Base-by-base conservation (phyloP, 805 yeast genomes). In the Candida anglica region DNA sequence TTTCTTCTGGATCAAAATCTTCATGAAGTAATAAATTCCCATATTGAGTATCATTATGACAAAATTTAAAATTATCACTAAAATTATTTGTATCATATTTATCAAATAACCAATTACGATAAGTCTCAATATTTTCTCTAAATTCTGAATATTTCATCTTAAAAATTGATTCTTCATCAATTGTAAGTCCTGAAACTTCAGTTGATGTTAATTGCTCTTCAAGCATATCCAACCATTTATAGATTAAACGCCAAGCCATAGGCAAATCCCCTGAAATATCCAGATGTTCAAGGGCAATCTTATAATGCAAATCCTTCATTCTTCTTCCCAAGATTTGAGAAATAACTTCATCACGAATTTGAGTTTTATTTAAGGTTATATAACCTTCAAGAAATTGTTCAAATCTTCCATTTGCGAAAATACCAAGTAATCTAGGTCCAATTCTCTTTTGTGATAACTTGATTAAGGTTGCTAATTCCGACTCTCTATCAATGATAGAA, bases 21-120 rank as follows among this genome's bases (percentile, higher is more conserved):
- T 63, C 46, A 62, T 73, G 58, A 52, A 91, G 75, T 36, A 93
- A 66, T 42, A 93, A 69, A 52, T 93, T 93, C 21, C 98, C 98
- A 55, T 93, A 91, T 58, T 93, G 98, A 1, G 98, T 84, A 58
- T 91, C 98, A 52, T 93, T 93, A 60, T 93, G 98, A 48, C 96
- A 87, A 53, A 93, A 93, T 10, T 77, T 87, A 40, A 85, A 66
- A 34, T 71, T 66, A 10, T 68, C 63, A 31, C 66, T 59, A 23
- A 78, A 56, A 15, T 54, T 55, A 7, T 56, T 59, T 15, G 57
- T 58, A 17, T 71, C 72, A 47, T 81, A 77, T 40, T 71, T 62
- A 5, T 46, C 47, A 23, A 66, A 68, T 14, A 93, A 59, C 88
- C 89, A 86, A 5, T 65, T 55, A 34, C 70, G 68, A 57, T 89